Base-by-base conservation (phyloP, 805 yeast genomes). In the Barnettozyma populi region DNA sequence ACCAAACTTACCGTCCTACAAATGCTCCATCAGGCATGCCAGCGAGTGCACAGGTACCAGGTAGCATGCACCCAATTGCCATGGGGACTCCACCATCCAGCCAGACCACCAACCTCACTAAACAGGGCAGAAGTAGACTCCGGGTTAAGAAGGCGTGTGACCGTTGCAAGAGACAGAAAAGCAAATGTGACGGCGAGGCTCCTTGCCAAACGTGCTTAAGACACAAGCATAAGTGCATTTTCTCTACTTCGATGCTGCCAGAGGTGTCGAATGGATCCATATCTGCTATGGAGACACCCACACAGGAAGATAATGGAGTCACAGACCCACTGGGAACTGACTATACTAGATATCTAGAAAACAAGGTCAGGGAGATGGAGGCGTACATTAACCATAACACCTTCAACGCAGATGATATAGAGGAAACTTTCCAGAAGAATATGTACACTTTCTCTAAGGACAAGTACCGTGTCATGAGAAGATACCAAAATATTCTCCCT, bases 141-240 rank as follows among this genome's bases (percentile, higher is more conserved):
- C 59, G 80, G 40, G 82, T 77, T 9, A 64, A 68, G 45, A 73
- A 69, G 51, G 85, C 84, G 1, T 80, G 85, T 52, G 77, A 73
- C 45, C 65, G 79, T 20, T 80, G 85, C 59, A 66, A 80, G 47
- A 63, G 67, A 34, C 79, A 75, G 50, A 79, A 80, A 60, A 75
- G 76, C 49, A 79, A 80, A 54, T 80, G 85, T 58, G 70, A 78
- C 44, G 83, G 83, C 5, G 65, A 68, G 14, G 53, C 52, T 38
- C 84, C 84, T 9, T 80, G 85, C 51, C 49, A 52, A 5, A 69
- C 73, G 7, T 80, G 85, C 59, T 49, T 46, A 21, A 48, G 14
- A 49, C 57, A 32, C 40, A 40, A 27, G 23, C 53, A 29, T 43
- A 38, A 37, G 11, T 52, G 58, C 43, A 43, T 32, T 10, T 53